Conservation (phyloP, 2,329 filamentous ascomycete genomes). For the Colletotrichum gigasporum region DNA sequence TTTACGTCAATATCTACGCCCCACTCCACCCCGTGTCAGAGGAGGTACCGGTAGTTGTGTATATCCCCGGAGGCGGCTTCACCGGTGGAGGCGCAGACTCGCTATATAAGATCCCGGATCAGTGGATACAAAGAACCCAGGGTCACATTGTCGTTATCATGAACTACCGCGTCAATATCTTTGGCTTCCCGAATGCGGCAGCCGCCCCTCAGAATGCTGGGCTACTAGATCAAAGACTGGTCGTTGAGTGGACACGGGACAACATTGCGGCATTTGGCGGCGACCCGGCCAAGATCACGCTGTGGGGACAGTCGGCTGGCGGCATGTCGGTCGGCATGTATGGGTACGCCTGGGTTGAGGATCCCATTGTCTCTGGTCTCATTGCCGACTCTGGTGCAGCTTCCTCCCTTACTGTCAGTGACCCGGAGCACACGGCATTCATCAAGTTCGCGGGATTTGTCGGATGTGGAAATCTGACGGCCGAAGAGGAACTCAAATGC, state of each 20-base stretch:
- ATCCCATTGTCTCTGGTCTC: constrained; percentile 12
- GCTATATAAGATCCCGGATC: constrained; percentile 32
- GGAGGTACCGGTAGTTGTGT: constrained; percentile 1
- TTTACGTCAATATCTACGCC: constrained; percentile 44
- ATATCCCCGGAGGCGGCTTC: constrained; percentile 18
- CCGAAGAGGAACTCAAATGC: not conserved
- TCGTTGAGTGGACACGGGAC: constrained; percentile 44
- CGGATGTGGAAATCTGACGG: not conserved
- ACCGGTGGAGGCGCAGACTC: constrained; percentile 16
- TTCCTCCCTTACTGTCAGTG: not conserved
- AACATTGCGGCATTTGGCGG: constrained; percentile 48
- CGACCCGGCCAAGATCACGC: constrained; percentile 34
- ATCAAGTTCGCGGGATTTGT: constrained; percentile 4
- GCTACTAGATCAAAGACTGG: constrained; percentile 43
- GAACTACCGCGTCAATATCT: constrained; percentile 42
- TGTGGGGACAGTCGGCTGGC: constrained; percentile 27
- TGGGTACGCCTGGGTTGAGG: constrained; percentile 15
- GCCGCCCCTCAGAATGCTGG: constrained; percentile 40
- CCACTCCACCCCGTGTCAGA: constrained; percentile 24
- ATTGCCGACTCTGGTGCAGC: constrained; percentile 22
- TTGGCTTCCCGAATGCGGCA: constrained; percentile 41
- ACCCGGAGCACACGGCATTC: constrained; percentile 3
- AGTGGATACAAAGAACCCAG: constrained; percentile 36
- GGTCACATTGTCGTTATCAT: constrained; percentile 40
- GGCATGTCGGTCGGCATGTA: constrained; percentile 21